A percentile compares a stretch with the other conserved stretches of the same genome.
These are phyloP conservation scores for Backusella liffmaniae DNA, from an alignment of 192 early-diverging fungal species.

Conservation along the genomic window DNA sequence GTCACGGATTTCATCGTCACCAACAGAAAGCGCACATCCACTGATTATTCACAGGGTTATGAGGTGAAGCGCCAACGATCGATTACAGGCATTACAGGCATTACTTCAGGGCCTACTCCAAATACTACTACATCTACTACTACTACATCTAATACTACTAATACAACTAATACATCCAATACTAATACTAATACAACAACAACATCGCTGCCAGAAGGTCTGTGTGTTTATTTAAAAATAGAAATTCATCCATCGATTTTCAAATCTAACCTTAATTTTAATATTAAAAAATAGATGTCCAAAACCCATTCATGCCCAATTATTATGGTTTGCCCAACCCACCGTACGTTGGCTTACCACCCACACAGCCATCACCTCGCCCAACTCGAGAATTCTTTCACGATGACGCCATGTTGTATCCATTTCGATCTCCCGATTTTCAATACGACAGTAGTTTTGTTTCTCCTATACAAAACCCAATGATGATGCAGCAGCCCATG, in stretches of 20 bases:
- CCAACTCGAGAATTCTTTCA: background rate
- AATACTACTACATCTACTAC: background rate
- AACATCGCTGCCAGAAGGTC: background rate
- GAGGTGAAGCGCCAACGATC: background rate
- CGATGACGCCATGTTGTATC: background rate
- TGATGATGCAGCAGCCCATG: background rate
- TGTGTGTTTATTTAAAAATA: background rate
- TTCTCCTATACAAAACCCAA: constrained; percentile 4
- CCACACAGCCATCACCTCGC: background rate
- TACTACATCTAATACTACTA: background rate
- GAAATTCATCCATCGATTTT: too few species aligned
- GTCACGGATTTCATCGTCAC: constrained; percentile 40
- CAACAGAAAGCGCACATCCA: background rate
- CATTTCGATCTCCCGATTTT: background rate
- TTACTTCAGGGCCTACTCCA: background rate
- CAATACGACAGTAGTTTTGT: background rate
- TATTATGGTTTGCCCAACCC: constrained; percentile 2
- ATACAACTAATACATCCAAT: background rate
- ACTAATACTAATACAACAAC: background rate
- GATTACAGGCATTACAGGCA: background rate
- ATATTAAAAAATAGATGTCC: background rate
- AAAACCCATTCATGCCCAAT: constrained; percentile 14
- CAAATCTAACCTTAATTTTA: too few species aligned
- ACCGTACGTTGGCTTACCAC: constrained; percentile 8
- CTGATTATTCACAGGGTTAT: background rate